Base-by-base conservation (phyloP, 2,329 filamentous ascomycete species). In the Fusarium compactum region DNA sequence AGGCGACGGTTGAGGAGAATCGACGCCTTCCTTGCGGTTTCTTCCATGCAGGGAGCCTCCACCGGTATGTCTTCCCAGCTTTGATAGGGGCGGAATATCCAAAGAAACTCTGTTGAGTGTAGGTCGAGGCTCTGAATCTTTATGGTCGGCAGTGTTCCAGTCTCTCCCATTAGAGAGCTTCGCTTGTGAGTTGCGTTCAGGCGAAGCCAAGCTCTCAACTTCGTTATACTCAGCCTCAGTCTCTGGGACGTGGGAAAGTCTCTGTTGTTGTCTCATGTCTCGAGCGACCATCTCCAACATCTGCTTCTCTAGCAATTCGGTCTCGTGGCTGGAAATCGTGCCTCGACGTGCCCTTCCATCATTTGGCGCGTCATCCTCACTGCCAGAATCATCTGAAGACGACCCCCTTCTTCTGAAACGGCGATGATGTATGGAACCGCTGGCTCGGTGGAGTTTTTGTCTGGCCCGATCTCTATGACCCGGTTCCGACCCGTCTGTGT, bases 271-370 rank as follows among this genome's bases (percentile, higher is more conserved):
- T 50, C 54, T 78, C 8, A 82, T 83, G 74, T 90, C 87, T 65
- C 83, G 84, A 8, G 85, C 85, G 64, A 90, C 83, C 80, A 89
- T 86, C 61, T 89, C 87, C 62, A 85, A 79, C 87, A 90, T 90
- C 73, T 90, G 88, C 75, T 87, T 89, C 66, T 89, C 86, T 15
- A 90, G 78, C 15, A 90, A 79, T 60, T 88, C 85, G 65, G 84
- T 85, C 25, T 78, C 67, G 46, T 79, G 83, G 69, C 83, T 85
- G 48, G 83, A 84, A 58, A 85, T 81, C 3, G 85, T 88, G 14
- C 82, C 83, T 44, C 81, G 65, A 32, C 81, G 78, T 68, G 76
- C 78, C 51, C 76, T 81, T 27, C 80, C 56, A 25, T 75, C 71
- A n/a, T 58, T 80, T 62, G 76, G 76, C 10, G 60, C 71, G 47